Conservation (phyloP, 768 basidiomycete genomes). For the Daedalea quercina region DNA sequence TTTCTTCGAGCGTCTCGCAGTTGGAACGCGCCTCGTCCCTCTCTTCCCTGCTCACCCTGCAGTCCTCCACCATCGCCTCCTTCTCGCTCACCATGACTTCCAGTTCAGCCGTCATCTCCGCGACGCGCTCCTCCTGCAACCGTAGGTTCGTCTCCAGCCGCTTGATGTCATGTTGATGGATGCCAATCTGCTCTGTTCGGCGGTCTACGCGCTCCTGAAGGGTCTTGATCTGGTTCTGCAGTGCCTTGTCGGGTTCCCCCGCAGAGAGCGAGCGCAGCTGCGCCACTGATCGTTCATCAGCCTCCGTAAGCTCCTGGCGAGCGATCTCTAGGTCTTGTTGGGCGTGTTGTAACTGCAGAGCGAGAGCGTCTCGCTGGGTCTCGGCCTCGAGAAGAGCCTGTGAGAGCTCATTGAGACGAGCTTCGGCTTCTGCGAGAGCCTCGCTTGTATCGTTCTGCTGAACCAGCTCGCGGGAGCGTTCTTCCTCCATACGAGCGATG, state of each 20-base stretch:
- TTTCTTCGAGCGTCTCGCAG: conserved; percentile 58
- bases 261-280: conserved; percentile 61
- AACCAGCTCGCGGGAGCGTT: conserved; percentile 10
- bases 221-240: conserved; percentile 62
- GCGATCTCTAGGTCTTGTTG: conserved; percentile 46
- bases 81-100: conserved; percentile 62
- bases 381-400: conserved; percentile 49
- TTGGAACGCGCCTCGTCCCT: conserved; percentile 55
- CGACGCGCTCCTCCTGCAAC: conserved; percentile 67
- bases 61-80: conserved; percentile 80
- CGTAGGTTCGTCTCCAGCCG: conserved; percentile 69
- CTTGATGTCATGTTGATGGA: conserved; percentile 74
- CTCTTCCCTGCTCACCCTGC: conserved; percentile 67
- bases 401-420: conserved; percentile 37
- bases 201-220: conserved; percentile 59
- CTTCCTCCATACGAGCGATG: conserved; percentile 14
- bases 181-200: conserved; percentile 67
- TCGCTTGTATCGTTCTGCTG: conserved; percentile 17
- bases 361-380: conserved; percentile 59
- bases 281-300: conserved; percentile 58
- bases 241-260: conserved; percentile 40
- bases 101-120: conserved; percentile 64
- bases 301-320: conserved; percentile 46
- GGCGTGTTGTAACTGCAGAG: conserved; percentile 60
- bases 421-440: conserved; percentile 35